These are phyloP conservation scores for Suhomyces choctaworum DNA, from an alignment of 1,139 yeast genomes.

Conservation along the genomic window DNA sequence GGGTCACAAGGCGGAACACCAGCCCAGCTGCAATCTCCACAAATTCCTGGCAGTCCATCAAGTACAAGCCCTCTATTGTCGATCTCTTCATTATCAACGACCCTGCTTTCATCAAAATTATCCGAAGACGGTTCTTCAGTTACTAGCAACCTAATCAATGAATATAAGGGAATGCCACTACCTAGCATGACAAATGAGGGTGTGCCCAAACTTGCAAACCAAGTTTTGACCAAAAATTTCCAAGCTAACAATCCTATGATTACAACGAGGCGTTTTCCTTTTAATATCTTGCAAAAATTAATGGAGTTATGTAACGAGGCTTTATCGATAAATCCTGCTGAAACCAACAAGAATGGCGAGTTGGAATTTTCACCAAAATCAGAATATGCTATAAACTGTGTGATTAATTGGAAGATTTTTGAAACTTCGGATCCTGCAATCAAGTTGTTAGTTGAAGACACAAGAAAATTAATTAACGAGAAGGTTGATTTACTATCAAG, in stretches of 20 bases:
- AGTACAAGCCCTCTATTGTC: conserved; percentile 17
- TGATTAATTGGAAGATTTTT: conserved; percentile 55
- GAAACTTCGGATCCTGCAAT: conserved; percentile 68
- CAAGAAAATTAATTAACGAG: conserved; percentile 58
- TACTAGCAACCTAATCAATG: conserved; percentile 25
- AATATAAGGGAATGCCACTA: conserved; percentile 63
- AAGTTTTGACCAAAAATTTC: conserved; percentile 21
- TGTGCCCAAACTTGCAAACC: conserved; percentile 26
- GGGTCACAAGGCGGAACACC: conserved; percentile 1
- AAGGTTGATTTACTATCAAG: conserved; percentile 78
- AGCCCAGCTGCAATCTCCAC: conserved; percentile 5
- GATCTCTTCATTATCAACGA: conserved; percentile 25
- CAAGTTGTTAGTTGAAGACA: conserved; percentile 63
- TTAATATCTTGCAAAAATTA: conserved; percentile 63
- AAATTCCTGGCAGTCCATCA: neutral
- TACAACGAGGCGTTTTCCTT: conserved; percentile 52
- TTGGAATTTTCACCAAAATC: conserved; percentile 68
- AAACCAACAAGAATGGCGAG: conserved; percentile 32
- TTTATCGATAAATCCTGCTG: conserved; percentile 65
- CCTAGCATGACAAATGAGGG: conserved; percentile 26
- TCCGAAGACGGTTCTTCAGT: conserved; percentile 14
- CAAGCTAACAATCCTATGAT: conserved; percentile 18
- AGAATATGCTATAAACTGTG: conserved; percentile 59
- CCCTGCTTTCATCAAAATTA: conserved; percentile 18
- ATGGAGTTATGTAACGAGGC: conserved; percentile 78